A percentile compares a stretch with the other conserved stretches of the same genome.
phyloP scores from a whole-genome alignment of 2,329 filamentous ascomycete species.

The Botrytis fragariae region DNA sequence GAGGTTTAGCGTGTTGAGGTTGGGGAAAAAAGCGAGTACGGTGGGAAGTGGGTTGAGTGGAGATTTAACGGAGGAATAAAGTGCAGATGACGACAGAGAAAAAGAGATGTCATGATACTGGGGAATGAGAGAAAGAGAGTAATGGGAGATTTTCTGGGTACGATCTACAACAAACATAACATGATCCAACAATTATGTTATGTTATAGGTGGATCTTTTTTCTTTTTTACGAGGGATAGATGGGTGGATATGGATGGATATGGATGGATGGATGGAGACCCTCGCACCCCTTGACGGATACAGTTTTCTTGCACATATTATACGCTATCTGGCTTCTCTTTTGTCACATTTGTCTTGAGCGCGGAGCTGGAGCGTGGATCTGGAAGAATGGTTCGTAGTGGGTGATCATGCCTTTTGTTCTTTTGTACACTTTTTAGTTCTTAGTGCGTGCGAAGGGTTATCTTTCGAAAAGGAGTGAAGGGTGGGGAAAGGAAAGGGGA shows the following conservation, averaged over 20 bases:
- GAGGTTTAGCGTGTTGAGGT: conserved; percentile 35
- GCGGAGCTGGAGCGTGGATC: background rate
- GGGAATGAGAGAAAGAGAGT: background rate
- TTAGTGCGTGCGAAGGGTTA: background rate
- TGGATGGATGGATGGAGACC: background rate
- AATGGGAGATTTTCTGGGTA: conserved; percentile 12
- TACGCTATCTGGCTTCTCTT: conserved; percentile 4
- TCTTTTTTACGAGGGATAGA: background rate
- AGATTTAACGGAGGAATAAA: conserved; percentile 26
- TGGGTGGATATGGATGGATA: background rate
- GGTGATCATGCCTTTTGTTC: background rate
- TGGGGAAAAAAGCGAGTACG: conserved; percentile 41
- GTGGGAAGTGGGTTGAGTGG: conserved; percentile 35
- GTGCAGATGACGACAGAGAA: background rate
- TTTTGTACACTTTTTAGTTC: background rate
- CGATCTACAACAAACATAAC: background rate
- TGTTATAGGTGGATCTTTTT: background rate
- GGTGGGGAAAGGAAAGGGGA: background rate
- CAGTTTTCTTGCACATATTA: conserved; percentile 12
- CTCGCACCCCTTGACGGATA: background rate
- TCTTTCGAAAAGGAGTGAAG: background rate
- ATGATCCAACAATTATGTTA: background rate
- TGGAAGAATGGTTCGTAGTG: background rate
- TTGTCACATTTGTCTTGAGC: conserved; percentile 3
- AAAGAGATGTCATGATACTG: background rate